These are phyloP conservation scores for Termitomyces bulborhizus DNA, from an alignment of 768 basidiomycete genomes.

Conservation along the genomic window DNA sequence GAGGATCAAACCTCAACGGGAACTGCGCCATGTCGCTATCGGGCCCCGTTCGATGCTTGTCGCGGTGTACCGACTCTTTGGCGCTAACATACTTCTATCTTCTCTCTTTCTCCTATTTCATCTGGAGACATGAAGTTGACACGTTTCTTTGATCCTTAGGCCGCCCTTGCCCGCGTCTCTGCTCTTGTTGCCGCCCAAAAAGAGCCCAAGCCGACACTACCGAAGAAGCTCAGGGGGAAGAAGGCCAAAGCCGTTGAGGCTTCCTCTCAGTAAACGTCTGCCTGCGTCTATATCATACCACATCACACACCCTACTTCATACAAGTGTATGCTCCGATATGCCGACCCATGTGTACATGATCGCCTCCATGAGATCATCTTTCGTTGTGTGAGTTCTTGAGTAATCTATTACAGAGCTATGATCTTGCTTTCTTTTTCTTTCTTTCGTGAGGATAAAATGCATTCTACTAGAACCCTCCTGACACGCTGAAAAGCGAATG, in stretches of 20 bases:
- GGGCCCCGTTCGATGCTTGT: conserved; percentile 55
- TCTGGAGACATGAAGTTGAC: conserved; percentile 21
- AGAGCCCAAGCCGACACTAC: conserved; percentile 59
- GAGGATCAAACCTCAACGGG: conserved; percentile 58
- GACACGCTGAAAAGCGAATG: conserved; percentile 58
- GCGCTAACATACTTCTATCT: conserved; percentile 44
- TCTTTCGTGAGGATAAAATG: conserved; percentile 24
- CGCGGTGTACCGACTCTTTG: conserved; percentile 70
- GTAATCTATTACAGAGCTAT: background rate
- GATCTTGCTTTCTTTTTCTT: background rate
- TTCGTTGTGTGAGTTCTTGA: background rate
- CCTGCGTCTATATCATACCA: conserved; percentile 9
- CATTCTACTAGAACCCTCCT: conserved; percentile 93
- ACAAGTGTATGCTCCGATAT: conserved; percentile 16
- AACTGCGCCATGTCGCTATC: conserved; percentile 74
- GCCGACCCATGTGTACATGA: conserved; percentile 19
- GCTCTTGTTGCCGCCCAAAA: conserved; percentile 65
- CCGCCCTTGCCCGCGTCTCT: conserved; percentile 70
- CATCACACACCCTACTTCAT: background rate
- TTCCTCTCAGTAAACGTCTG: conserved; percentile 10
- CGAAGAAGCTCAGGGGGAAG: conserved; percentile 71
- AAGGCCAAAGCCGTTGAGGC: conserved; percentile 36
- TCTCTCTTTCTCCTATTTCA: conserved; percentile 12
- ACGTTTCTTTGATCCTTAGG: conserved; percentile 31
- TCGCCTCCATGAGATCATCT: conserved; percentile 7